Percentiles rank a stretch among this genome's conserved stretches.
Evolutionary conservation across 2,329 filamentous ascomycete genomes (phyloP).

Genomic region (Fusarium mexicanum): DNA sequence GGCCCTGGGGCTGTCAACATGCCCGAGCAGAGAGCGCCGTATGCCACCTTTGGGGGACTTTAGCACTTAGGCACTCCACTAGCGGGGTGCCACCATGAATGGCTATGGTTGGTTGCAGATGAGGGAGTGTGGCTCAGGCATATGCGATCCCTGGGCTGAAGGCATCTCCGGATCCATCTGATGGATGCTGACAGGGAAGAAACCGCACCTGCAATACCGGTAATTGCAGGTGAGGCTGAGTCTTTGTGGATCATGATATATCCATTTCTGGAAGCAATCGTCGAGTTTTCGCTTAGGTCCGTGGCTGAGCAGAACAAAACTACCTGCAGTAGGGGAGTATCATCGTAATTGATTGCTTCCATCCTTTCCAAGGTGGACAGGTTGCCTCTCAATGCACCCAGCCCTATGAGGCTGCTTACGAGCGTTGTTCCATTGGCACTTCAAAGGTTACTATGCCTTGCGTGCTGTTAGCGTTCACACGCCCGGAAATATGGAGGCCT

Average conservation of each 20-base stretch:
- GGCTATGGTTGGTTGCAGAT: constrained; percentile 15
- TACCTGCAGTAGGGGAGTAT: background rate
- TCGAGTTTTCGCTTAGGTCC: constrained; percentile 10
- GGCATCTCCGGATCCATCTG: constrained; percentile 21
- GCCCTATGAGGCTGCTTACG: constrained; percentile 14
- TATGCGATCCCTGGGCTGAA: constrained; percentile 2
- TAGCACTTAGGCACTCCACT: background rate
- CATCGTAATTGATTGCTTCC: constrained; percentile 1
- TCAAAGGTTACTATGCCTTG: background rate
- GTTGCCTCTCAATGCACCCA: constrained; percentile 21
- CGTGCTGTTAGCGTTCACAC: background rate
- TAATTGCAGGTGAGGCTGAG: constrained; percentile 23
- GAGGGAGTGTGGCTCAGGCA: constrained; percentile 15
- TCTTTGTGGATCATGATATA: constrained; percentile 7
- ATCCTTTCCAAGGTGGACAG: background rate
- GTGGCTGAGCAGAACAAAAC: constrained; percentile 14
- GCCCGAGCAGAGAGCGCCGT: constrained; percentile 10
- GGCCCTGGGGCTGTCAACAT: constrained; percentile 6
- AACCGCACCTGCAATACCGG: constrained; percentile 1
- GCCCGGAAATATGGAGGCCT: constrained; percentile 2
- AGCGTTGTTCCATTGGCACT: background rate
- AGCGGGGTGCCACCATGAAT: background rate
- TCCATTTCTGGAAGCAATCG: background rate
- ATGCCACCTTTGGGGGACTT: constrained; percentile 11
- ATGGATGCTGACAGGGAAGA: constrained; percentile 14